Conservation (phyloP, 2,329 filamentous ascomycete species). For the Penicillium sp. region DNA sequence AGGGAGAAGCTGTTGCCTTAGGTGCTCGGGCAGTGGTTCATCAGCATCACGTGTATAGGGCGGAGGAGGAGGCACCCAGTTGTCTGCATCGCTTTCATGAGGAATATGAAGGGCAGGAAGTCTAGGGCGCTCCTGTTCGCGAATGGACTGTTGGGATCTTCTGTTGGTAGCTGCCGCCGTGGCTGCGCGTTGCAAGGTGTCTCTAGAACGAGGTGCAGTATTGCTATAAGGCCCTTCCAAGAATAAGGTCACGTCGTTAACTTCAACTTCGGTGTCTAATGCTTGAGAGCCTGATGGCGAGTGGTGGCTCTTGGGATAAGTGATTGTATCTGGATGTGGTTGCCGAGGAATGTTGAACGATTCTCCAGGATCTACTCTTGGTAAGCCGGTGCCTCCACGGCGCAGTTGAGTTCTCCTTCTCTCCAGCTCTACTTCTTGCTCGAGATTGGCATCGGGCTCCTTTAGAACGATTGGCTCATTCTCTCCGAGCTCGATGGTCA, state of each 20-base stretch:
- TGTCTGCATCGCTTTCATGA: conserved; percentile 82
- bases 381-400: conserved; percentile 47
- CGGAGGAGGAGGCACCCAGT: conserved; percentile 82
- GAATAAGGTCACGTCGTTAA: conserved; percentile 48
- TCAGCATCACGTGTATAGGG: conserved; percentile 55
- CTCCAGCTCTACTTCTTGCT: conserved; percentile 74
- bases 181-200: conserved; percentile 67
- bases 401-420: conserved; percentile 67
- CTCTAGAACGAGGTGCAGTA: conserved; percentile 65
- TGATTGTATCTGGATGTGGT: conserved; percentile 20
- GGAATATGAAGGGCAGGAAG: conserved; percentile 66
- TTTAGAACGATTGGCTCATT: conserved; percentile 65
- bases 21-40: conserved; percentile 34
- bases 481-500: conserved; percentile 71
- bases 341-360: conserved; percentile 20
- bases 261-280: conserved; percentile 14
- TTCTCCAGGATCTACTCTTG: conserved; percentile 34
- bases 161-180: conserved; percentile 67
- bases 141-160: conserved; percentile 49
- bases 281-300: conserved; percentile 24
- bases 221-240: conserved; percentile 71
- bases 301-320: conserved; percentile 23
- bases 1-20: conserved; percentile 32
- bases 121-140: conserved; percentile 16
- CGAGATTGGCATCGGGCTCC: conserved; percentile 70